A percentile compares a stretch with the other conserved stretches of the same genome.
These are phyloP conservation scores for Arthrocladium fulminans DNA, from an alignment of 2,329 filamentous ascomycete species.

Conservation along the genomic window DNA sequence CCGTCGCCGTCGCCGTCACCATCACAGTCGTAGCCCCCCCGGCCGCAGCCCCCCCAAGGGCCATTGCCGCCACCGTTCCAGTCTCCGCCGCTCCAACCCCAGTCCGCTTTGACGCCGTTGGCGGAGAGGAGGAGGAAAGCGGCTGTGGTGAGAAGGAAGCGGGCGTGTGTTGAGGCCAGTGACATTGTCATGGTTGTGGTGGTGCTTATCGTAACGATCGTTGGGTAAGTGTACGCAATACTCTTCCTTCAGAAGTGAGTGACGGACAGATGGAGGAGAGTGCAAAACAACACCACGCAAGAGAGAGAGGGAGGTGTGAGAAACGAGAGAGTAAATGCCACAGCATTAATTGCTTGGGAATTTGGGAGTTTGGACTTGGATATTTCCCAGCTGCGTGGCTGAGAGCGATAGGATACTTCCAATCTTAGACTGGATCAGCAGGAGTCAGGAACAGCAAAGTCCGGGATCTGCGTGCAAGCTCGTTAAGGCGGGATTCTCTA, in stretches of 20 bases:
- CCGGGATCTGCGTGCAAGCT: not conserved
- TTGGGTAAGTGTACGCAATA: not conserved
- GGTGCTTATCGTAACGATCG: no score
- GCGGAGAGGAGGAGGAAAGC: not conserved
- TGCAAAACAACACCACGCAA: not conserved
- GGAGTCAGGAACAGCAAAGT: not conserved
- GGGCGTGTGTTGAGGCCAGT: not conserved
- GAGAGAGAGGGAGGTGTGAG: no score
- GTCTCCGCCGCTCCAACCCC: not conserved
- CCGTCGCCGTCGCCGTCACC: conserved; percentile 6
- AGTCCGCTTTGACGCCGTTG: not conserved
- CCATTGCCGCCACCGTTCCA: conserved; percentile 1
- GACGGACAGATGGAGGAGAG: not conserved
- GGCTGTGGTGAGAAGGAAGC: conserved; percentile 1
- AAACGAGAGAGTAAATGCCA: not conserved
- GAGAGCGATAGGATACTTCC: not conserved
- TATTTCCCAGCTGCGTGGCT: not conserved
- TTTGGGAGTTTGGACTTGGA: not conserved
- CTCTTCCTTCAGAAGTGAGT: not conserved
- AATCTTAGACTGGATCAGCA: not conserved
- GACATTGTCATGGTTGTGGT: not conserved
- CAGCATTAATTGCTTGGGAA: not conserved
- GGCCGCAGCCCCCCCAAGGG: conserved; percentile 3
- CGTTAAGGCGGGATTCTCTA: not conserved
- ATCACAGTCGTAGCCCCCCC: not conserved